Evolutionary conservation across 192 early-diverging fungal species (phyloP), one percentile per base, ranked within the genome.

Genomic region (Coemansia sp.): DNA sequence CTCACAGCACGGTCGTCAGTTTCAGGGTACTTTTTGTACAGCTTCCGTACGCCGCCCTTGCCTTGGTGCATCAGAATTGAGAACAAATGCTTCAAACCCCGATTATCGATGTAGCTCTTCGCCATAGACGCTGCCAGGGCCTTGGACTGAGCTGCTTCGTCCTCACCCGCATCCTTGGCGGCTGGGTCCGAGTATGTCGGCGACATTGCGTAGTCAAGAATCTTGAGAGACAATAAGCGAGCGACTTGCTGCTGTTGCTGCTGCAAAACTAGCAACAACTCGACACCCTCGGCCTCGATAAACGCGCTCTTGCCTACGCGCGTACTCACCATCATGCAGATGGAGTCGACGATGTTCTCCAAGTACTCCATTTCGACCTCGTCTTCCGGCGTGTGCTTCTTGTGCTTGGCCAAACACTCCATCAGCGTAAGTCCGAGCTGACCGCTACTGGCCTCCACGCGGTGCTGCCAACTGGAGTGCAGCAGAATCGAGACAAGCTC

Each of bases 341-440:
- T 59, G 5, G 86, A 80, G 75, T 95, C 91, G 70, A 98, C 94
- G 19, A 93, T 78, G 72, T 96, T 98, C 67, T 97, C 97, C 83
- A 99, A 78, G 78, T 94, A 84, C 67, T 99, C 97, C 42, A 89
- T 83, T 65, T 97, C 96, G 66, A 96, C 93, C 6, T 86, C 87
- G 53, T 93, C 90, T 15, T 80, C 76, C 2, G 97, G 96, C 69
- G 96, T 93, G 39, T 66, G 74, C 62, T 87, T 85, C 40, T 84
- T 83, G 73, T 90, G 91, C 6, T 62, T 67, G 48, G 91, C 75
- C 36, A 94, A 64, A n/a, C 89, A 83, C 44, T 77, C 88, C 24
- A 98, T 77, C 32, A 96, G 68, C 1, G 85, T 76, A 63, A 93
- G 92, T 17, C 95, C 77, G 1, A 91, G 89, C 0, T 22, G 36